Evolutionary conservation across 352 stramenopile species (phyloP).

Genomic region (Globisporangium spiculum): DNA sequence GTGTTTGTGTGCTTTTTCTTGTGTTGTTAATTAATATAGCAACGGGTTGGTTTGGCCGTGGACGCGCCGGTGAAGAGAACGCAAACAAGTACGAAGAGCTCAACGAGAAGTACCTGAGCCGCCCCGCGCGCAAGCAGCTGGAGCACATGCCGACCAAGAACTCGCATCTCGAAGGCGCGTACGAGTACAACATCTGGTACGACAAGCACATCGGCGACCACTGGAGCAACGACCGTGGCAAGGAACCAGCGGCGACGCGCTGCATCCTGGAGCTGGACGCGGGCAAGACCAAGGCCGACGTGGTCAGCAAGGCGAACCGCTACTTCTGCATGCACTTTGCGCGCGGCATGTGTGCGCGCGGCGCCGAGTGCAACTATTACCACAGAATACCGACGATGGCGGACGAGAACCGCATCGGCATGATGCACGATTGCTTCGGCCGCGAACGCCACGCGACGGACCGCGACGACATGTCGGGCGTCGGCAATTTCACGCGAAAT

Average conservation of each 20-base stretch:
- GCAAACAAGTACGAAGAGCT: constrained; percentile 76
- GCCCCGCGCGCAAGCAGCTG: constrained; percentile 89
- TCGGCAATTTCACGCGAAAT: constrained; percentile 90
- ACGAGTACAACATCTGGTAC: constrained; percentile 97
- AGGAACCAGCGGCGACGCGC: constrained; percentile 85
- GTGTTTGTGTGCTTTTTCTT: background rate
- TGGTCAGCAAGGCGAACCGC: constrained; percentile 76
- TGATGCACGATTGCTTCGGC: constrained; percentile 93
- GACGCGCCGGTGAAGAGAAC: constrained; percentile 67
- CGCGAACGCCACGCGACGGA: constrained; percentile 89
- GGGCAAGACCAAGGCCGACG: constrained; percentile 90
- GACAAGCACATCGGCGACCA: constrained; percentile 92
- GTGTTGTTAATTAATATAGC: constrained; percentile 24
- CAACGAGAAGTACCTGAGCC: constrained; percentile 80
- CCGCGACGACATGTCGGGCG: constrained; percentile 91
- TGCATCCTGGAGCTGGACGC: constrained; percentile 85
- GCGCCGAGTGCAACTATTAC: constrained; percentile 91
- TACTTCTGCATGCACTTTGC: constrained; percentile 94
- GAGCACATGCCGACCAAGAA: constrained; percentile 86
- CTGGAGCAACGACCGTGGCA: constrained; percentile 79
- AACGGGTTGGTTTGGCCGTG: constrained; percentile 93
- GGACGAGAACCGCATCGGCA: constrained; percentile 71
- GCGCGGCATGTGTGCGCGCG: constrained; percentile 87
- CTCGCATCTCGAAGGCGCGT: constrained; percentile 86
- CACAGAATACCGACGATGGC: constrained; percentile 82